These are phyloP conservation scores for Teratosphaeriaceae sp. DNA, from an alignment of 2,329 filamentous ascomycete genomes.

Conservation along the genomic window DNA sequence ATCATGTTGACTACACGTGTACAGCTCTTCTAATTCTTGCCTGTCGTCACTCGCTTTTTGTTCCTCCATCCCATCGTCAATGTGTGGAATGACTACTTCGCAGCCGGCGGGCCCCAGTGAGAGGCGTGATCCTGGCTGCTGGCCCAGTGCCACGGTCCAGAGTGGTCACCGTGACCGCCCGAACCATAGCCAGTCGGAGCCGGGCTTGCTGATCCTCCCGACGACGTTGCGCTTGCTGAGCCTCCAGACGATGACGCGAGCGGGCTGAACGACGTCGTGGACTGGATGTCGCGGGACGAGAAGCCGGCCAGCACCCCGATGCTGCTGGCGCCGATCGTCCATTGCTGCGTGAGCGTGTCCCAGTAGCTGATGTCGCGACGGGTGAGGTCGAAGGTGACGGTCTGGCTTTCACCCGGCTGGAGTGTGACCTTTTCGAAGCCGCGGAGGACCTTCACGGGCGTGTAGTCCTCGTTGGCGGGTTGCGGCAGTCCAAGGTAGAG, in stretches of 20 bases:
- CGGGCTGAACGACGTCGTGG: constrained; percentile 11
- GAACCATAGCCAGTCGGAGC: not conserved
- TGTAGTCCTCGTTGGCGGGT: constrained; percentile 34
- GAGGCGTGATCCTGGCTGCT: not conserved
- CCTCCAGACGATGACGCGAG: constrained; percentile 1
- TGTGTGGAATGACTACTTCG: too few species aligned
- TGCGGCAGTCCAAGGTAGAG: constrained; percentile 39
- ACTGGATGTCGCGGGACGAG: constrained; percentile 21
- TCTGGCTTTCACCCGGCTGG: not conserved
- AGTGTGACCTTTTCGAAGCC: constrained; percentile 19
- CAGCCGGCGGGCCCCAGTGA: constrained; percentile 2
- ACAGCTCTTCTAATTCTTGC: too few species aligned
- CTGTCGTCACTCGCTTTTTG: too few species aligned
- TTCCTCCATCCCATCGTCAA: too few species aligned
- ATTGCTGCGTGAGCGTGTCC: constrained; percentile 74
- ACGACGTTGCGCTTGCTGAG: too few species aligned
- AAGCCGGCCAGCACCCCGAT: constrained; percentile 19
- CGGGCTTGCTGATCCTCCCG: too few species aligned
- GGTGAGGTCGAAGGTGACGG: constrained; percentile 58
- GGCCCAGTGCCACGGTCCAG: constrained; percentile 3
- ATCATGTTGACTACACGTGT: too few species aligned
- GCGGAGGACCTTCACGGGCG: constrained; percentile 18
- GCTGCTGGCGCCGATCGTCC: constrained; percentile 37
- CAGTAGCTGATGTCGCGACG: constrained; percentile 82
- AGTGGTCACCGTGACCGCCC: constrained; percentile 1